Base-by-base conservation (phyloP, 2,329 filamentous ascomycete genomes). In the Penicillium sp. region DNA sequence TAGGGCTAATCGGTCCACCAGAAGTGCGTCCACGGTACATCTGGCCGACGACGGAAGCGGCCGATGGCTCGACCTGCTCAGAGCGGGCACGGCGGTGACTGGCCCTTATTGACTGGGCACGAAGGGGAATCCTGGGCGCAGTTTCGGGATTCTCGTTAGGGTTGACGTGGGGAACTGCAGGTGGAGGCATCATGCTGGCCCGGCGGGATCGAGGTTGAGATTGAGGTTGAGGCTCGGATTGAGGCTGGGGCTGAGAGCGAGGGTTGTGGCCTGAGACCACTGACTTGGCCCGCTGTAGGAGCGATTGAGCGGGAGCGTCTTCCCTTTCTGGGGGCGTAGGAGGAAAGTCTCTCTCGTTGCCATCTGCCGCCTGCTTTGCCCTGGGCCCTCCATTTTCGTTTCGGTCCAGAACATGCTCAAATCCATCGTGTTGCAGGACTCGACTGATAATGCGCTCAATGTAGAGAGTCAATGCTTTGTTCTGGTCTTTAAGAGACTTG, bases 381-480 rank as follows among this genome's bases (percentile, higher is more conserved):
- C 39, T 43, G 13, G 40, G 41, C 10, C 64, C 58, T 17, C 73
- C 71, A 17, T 72, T 69, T 55, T 81, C 80, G 7, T 84, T 86
- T 64, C 87, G 86, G 62, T 94, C 88, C 27, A 96, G 76, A 45
- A 97, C 94, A 47, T 87, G 83, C 69, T 98, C 91, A 54, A 95
- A 97, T 53, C 94, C 90, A 59, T 94, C 86, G 68, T 96, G 87
- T 62, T 94, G 86, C 47, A 98, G 78, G 30, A 98, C 80, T 41
- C 93, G 86, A 65, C 93, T 93, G 63, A 98, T 95, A 65, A 98
- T 97, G 72, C 93, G 94, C 78, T 97, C 95, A 74, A 98, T 96
- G 72, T 98, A 98, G 51, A 97, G 75, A 16, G 89, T 94, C 55
- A 98, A 75, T 19, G 93, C 93, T 73, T 97, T 97, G 75, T 98